Evolutionary conservation across 805 yeast genomes (phyloP), one percentile per base, ranked within the genome.

Genomic region (Jamesozyma spencerorum): DNA sequence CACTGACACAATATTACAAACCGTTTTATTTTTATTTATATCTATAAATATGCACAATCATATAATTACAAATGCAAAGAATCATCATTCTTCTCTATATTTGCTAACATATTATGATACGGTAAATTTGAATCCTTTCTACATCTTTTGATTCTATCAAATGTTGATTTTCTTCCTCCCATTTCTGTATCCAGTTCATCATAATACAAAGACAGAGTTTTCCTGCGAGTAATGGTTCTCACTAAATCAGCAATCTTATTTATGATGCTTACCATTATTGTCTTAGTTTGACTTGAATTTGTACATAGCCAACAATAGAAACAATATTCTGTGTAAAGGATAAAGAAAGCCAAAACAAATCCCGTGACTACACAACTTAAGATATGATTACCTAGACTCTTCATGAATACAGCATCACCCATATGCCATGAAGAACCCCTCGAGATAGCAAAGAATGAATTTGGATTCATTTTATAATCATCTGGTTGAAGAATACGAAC

Each of bases 391-490:
- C 85, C 86, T 62, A 87, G 64, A 7, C 74, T 65, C 54, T 83
- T 78, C 62, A 87, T 76, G 56, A 85, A 75, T 40, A 77, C 71
- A 10, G 96, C 95, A 60, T 88, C 97, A 48, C 79, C 85, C 54
- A 76, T 64, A 63, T 88, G 97, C 97, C 97, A 88, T 19, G 94
- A 83, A 0, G 94, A 84, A 35, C 97, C 97, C 41, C 75, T 74
- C 0, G 85, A 68, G 41, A 85, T 80, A 31, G 77, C 70, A 61
- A 88, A 87, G 57, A 84, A 83, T 0, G 87, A 72, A 48, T 70
- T 64, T 1, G 70, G 55, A 46, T 70, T 72, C 43, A 73, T 66
- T 56, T 82, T 83, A 61, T 85, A 84, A 57, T 82, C 87, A 31
- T 65, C 66, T 4, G 94, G 90, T 65, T 77, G 72, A 51, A 87